Conservation (phyloP, 805 yeast species). For the Starmerella etchellsii region DNA sequence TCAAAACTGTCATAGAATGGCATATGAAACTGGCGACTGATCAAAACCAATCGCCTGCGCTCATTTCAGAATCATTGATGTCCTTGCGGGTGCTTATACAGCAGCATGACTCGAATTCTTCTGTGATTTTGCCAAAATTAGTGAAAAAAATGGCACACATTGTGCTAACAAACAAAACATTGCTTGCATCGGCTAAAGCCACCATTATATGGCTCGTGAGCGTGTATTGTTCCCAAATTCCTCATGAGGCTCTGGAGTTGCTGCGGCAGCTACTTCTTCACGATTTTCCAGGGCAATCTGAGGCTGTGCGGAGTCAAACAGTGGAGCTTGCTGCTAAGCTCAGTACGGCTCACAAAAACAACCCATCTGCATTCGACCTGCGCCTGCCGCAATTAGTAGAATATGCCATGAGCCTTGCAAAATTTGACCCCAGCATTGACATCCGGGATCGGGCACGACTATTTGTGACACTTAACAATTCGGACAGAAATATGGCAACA, state of each 20-base stretch:
- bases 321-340: constrained; percentile 64
- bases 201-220: constrained; percentile 87
- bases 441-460: constrained; percentile 76
- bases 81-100: constrained; percentile 18
- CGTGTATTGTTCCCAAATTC: constrained; percentile 44
- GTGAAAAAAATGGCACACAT: not conserved
- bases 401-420: constrained; percentile 47
- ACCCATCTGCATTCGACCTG: constrained; percentile 13
- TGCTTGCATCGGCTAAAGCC: constrained; percentile 39
- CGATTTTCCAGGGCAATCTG: constrained; percentile 39
- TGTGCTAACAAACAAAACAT: constrained; percentile 1
- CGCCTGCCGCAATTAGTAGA: constrained; percentile 42
- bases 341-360: constrained; percentile 43
- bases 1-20: constrained; percentile 9
- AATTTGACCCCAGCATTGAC: constrained; percentile 63
- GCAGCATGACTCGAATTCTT: constrained; percentile 12
- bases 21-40: constrained; percentile 12
- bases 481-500: constrained; percentile 48
- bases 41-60: constrained; percentile 5
- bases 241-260: constrained; percentile 59
- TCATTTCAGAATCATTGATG: constrained; percentile 17
- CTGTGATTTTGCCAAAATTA: constrained; percentile 2
- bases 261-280: constrained; percentile 42
- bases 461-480: constrained; percentile 47
- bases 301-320: constrained; percentile 54